A percentile compares a stretch with the other conserved stretches of the same genome.
phyloP scores from a whole-genome alignment of 1,284 basidiomycete species.

The Spongiforma sp. region DNA sequence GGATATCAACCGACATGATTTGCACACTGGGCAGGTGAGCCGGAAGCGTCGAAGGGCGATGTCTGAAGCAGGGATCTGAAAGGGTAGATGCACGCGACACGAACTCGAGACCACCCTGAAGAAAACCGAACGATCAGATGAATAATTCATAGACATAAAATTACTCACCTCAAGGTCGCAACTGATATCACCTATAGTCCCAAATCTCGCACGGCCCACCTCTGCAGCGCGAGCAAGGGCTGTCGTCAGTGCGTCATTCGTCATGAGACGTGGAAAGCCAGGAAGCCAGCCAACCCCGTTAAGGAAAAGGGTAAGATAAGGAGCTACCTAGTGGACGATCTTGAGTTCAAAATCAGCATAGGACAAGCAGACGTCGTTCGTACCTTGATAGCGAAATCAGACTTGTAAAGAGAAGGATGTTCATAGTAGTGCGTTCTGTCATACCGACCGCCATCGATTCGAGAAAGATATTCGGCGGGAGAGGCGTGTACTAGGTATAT shows the following conservation, averaged over 20 bases:
- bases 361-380: not conserved
- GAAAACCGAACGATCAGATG: not conserved
- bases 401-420: constrained; percentile 67
- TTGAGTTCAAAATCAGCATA: not conserved
- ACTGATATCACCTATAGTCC: constrained; percentile 83
- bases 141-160: not conserved
- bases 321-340: constrained; percentile 68
- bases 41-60: constrained; percentile 49
- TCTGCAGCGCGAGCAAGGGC: constrained; percentile 57
- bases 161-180: constrained; percentile 76
- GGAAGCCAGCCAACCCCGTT: constrained; percentile 88
- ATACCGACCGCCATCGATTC: constrained; percentile 60
- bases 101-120: constrained; percentile 85
- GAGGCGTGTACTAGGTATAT: constrained; percentile 82
- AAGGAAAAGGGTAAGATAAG: constrained; percentile 82
- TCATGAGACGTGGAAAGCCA: constrained; percentile 80
- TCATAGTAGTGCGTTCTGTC: constrained; percentile 75
- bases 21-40: constrained; percentile 61
- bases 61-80: constrained; percentile 73
- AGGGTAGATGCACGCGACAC: constrained; percentile 76
- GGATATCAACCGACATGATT: constrained; percentile 89
- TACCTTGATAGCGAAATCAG: constrained; percentile 74
- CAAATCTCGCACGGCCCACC: constrained; percentile 61
- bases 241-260: constrained; percentile 61
- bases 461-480: constrained; percentile 72